phyloP scores from a whole-genome alignment of 495 filamentous ascomycete genomes.

The Daldinia loculata region DNA sequence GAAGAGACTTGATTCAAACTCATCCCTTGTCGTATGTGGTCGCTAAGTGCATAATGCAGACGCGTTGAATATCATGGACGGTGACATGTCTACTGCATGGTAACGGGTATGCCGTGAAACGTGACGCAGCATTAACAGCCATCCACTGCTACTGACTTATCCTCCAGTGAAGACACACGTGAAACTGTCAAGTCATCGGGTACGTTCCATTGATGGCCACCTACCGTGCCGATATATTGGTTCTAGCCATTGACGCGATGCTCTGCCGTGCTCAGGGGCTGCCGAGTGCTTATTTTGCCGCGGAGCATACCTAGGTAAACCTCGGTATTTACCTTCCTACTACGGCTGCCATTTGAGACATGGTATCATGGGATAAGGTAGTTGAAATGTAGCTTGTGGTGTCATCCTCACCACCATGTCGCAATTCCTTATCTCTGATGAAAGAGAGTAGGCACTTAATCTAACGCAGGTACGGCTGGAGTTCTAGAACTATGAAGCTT shows the following conservation, averaged over 20 bases:
- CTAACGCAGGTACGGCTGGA: neutral
- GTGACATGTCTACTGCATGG: slow-evolving; percentile 25
- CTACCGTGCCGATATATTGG: neutral
- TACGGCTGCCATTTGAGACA: neutral
- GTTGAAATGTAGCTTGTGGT: neutral
- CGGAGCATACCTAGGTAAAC: slow-evolving; percentile 9
- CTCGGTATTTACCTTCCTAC: neutral
- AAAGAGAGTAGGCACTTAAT: neutral
- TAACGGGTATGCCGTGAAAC: slow-evolving; percentile 35
- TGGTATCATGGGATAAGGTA: neutral
- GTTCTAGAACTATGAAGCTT: too few species aligned
- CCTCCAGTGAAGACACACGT: slow-evolving; percentile 6
- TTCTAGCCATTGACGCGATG: neutral
- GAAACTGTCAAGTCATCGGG: neutral
- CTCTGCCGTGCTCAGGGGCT: slow-evolving; percentile 1
- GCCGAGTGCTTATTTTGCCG: slow-evolving; percentile 1
- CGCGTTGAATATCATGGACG: slow-evolving; percentile 17
- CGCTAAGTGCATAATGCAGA: slow-evolving; percentile 1
- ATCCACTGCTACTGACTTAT: slow-evolving; percentile 3
- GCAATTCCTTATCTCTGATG: neutral
- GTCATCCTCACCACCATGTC: neutral
- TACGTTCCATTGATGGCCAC: neutral
- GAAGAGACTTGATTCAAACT: slow-evolving; percentile 16
- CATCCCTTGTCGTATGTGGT: neutral
- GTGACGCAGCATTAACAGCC: slow-evolving; percentile 23